Percentiles rank a stretch among this genome's conserved stretches.
Evolutionary conservation across 2,329 filamentous ascomycete genomes (phyloP).

Genomic region (Paraphaeosphaeria minitans): DNA sequence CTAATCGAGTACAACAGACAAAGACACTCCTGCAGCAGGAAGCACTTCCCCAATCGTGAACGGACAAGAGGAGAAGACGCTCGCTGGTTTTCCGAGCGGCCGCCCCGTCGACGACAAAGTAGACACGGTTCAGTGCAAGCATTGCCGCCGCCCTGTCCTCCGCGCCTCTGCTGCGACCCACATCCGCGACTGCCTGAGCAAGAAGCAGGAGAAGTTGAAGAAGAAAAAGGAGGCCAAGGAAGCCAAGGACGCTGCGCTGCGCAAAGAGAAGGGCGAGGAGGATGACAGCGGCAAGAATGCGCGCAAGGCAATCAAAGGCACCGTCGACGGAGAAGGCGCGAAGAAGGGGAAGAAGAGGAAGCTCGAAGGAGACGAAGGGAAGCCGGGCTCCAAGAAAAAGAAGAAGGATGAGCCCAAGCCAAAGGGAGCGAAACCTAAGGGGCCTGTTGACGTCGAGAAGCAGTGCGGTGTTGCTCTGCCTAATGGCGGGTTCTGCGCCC

Average conservation of each 20-base stretch:
- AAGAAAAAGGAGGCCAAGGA: conserved; percentile 69
- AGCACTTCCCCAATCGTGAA: conserved; percentile 50
- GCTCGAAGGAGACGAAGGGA: conserved; percentile 67
- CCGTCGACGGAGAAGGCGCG: conserved; percentile 45
- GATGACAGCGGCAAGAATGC: conserved; percentile 48
- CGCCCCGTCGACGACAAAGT: conserved; percentile 79
- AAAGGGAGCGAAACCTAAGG: conserved; percentile 84
- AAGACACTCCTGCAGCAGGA: conserved; percentile 24
- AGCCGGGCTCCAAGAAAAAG: conserved; percentile 83
- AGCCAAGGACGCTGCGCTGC: conserved; percentile 55
- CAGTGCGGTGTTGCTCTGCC: conserved; percentile 88
- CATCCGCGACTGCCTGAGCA: conserved; percentile 79
- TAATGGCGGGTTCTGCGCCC: conserved; percentile 84
- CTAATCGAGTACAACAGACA: conserved; percentile 21
- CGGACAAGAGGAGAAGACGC: conserved; percentile 74
- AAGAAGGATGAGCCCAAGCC: conserved; percentile 91
- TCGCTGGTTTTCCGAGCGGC: conserved; percentile 80
- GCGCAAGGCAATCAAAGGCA: conserved; percentile 50
- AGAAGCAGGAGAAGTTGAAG: conserved; percentile 72
- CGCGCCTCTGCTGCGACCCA: conserved; percentile 77
- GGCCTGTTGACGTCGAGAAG: conserved; percentile 90
- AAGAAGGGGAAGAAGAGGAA: conserved; percentile 56
- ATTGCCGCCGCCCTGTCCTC: conserved; percentile 88
- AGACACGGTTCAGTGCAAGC: conserved; percentile 83
- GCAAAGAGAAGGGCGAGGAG: conserved; percentile 54